Conservation (phyloP, 176 grass and related monocot species). For the Secale cereale region DNA sequence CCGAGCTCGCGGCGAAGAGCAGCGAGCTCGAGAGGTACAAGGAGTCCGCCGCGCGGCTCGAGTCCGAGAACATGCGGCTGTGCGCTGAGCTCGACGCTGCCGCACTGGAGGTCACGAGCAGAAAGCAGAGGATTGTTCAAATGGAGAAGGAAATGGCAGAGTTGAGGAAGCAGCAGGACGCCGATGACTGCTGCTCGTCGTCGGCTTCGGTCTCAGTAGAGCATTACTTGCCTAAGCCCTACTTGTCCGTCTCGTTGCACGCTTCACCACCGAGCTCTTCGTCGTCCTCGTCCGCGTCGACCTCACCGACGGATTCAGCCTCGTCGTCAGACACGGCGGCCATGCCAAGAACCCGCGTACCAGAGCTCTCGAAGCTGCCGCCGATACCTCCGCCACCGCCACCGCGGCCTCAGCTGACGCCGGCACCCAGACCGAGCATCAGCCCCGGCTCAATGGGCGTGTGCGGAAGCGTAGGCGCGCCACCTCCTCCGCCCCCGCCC, state of each 20-base stretch:
- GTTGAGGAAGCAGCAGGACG: slow-evolving; percentile 42
- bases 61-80: slow-evolving; percentile 70
- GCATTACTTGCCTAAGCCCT: background rate
- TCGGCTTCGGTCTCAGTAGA: slow-evolving; percentile 50
- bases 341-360: slow-evolving; percentile 23
- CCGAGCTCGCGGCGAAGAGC: slow-evolving; percentile 64
- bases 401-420: slow-evolving; percentile 26
- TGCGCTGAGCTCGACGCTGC: slow-evolving; percentile 58
- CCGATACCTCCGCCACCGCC: slow-evolving; percentile 78
- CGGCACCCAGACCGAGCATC: background rate
- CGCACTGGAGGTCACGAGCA: slow-evolving; percentile 42
- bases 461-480: background rate
- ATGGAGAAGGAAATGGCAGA: slow-evolving; percentile 71
- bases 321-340: slow-evolving; percentile 50
- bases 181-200: slow-evolving; percentile 85
- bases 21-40: slow-evolving; percentile 45
- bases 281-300: slow-evolving; percentile 46
- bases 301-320: slow-evolving; percentile 32
- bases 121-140: slow-evolving; percentile 57
- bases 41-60: slow-evolving; percentile 45
- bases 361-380: slow-evolving; percentile 56
- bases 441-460: background rate
- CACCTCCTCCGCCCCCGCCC: slow-evolving; percentile 69
- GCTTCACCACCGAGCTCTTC: slow-evolving; percentile 33
- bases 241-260: background rate